Conservation (phyloP, 768 basidiomycete genomes). For the Mycena sanguinolenta region DNA sequence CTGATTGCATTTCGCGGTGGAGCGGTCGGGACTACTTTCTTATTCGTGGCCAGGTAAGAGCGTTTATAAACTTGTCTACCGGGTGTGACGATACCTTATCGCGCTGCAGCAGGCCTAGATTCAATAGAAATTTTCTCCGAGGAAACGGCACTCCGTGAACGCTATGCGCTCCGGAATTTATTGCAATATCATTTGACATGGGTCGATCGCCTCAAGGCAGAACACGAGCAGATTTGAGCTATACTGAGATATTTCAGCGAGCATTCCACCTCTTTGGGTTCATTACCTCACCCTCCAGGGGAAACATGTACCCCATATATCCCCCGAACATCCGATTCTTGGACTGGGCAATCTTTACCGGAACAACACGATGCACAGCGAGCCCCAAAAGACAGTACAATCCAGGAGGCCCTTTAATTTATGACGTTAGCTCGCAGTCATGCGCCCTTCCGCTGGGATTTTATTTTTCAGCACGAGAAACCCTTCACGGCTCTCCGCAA, state of each 20-base stretch:
- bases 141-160: constrained; percentile 16
- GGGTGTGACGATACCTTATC: constrained; percentile 27
- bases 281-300: constrained; percentile 16
- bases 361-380: constrained; percentile 23
- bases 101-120: background rate
- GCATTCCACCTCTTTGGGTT: constrained; percentile 1
- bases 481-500: constrained; percentile 1
- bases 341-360: constrained; percentile 8
- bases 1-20: constrained; percentile 27
- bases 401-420: constrained; percentile 26
- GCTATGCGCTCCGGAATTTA: constrained; percentile 33
- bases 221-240: constrained; percentile 51
- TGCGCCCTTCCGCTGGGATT: constrained; percentile 10
- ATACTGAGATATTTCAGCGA: constrained; percentile 31
- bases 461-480: constrained; percentile 12
- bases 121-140: constrained; percentile 21
- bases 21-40: background rate
- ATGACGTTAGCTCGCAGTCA: constrained; percentile 31
- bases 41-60: background rate
- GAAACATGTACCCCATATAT: constrained; percentile 14
- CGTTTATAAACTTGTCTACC: background rate
- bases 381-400: background rate
- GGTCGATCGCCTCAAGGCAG: constrained; percentile 65
- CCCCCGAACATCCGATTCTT: constrained; percentile 27
- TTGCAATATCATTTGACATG: constrained; percentile 33